These are phyloP conservation scores for Globisporangium cederbergense DNA, from an alignment of 352 stramenopile genomes.

Conservation along the genomic window DNA sequence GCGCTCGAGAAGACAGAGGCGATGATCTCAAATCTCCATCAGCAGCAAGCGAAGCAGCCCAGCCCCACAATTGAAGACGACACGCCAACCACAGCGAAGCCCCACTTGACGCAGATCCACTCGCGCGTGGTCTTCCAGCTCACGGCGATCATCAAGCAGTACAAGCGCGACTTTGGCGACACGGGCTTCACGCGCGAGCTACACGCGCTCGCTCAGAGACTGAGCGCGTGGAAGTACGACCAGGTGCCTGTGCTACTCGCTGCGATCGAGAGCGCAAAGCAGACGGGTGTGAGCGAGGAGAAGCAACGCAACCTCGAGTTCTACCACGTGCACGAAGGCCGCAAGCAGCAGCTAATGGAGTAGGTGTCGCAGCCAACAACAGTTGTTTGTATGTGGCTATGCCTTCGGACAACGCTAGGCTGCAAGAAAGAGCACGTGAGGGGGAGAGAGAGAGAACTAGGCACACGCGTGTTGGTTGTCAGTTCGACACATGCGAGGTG, in stretches of 20 bases:
- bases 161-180: conserved; percentile 32
- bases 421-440: background rate
- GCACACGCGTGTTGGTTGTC: background rate
- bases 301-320: conserved; percentile 70
- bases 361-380: background rate
- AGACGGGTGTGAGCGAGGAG: conserved; percentile 38
- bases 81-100: conserved; percentile 11
- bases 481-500: background rate
- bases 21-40: conserved; percentile 20
- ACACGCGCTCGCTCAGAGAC: conserved; percentile 16
- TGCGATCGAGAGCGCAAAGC: conserved; percentile 23
- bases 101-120: conserved; percentile 51
- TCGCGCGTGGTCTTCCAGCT: conserved; percentile 47
- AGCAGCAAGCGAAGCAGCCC: conserved; percentile 20
- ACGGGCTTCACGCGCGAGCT: conserved; percentile 42
- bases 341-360: background rate
- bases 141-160: conserved; percentile 31
- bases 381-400: background rate
- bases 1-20: conserved; percentile 30
- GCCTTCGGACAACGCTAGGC: background rate
- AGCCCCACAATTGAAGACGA: background rate
- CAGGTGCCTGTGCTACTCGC: conserved; percentile 26
- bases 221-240: conserved; percentile 41
- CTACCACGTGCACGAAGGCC: conserved; percentile 39
- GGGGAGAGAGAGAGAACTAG: background rate